Percentiles rank a stretch among this genome's conserved stretches.
Evolutionary conservation across 2,329 filamentous ascomycete genomes (phyloP).

Genomic region (Dothideomycetes sp.): DNA sequence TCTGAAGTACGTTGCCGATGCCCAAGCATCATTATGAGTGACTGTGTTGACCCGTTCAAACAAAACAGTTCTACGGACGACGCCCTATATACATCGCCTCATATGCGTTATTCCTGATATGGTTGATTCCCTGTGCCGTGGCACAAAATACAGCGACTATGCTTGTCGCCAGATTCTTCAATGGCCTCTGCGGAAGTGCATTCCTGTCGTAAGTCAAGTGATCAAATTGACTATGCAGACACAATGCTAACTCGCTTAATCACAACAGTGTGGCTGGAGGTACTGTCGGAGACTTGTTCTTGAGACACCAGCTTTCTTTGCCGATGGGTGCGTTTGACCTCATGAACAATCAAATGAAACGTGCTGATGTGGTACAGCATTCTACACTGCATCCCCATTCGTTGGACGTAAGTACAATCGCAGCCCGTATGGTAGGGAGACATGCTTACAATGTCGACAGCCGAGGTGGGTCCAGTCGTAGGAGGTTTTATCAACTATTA

Average conservation of each 20-base stretch:
- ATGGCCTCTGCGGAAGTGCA: constrained; percentile 58
- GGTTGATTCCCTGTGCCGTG: constrained; percentile 68
- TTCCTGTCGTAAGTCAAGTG: constrained; percentile 34
- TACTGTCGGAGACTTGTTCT: constrained; percentile 74
- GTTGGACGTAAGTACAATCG: constrained; percentile 39
- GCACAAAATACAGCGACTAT: constrained; percentile 75
- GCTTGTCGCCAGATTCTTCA: constrained; percentile 67
- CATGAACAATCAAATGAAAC: too few species aligned
- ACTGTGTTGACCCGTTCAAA: constrained; percentile 5
- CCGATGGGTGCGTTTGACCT: constrained; percentile 64
- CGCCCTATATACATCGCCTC: constrained; percentile 70
- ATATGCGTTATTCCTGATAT: constrained; percentile 66
- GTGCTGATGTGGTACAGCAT: constrained; percentile 10
- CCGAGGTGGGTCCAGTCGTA: constrained; percentile 49
- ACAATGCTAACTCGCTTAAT: too few species aligned
- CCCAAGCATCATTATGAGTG: not conserved
- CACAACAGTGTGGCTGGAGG: constrained; percentile 59
- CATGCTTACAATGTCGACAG: constrained; percentile 47
- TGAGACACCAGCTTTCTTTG: constrained; percentile 56
- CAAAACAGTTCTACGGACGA: constrained; percentile 78
- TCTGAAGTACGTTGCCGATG: constrained; percentile 33
- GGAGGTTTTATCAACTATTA: constrained; percentile 79
- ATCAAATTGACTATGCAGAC: constrained; percentile 1
- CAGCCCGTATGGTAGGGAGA: constrained; percentile 21
- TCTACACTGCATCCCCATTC: constrained; percentile 50